These are phyloP conservation scores for Ophiostoma ulmi DNA, from an alignment of 2,329 filamentous ascomycete genomes.

Conservation along the genomic window DNA sequence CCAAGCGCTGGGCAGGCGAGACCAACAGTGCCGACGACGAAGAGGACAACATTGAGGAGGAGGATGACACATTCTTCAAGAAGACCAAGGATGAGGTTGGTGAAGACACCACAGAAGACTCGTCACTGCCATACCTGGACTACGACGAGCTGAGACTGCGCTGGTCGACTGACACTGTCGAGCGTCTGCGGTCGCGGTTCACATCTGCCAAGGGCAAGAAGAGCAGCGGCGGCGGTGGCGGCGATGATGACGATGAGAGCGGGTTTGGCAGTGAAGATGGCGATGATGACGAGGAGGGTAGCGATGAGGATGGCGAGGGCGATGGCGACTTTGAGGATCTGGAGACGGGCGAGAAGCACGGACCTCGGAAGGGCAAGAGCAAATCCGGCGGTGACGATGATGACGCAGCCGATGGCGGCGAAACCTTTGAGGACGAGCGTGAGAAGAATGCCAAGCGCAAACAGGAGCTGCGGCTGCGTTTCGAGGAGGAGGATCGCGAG, in stretches of 20 bases:
- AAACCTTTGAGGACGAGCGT: constrained; percentile 83
- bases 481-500: constrained; percentile 97
- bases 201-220: constrained; percentile 45
- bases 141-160: constrained; percentile 76
- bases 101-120: constrained; percentile 79
- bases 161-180: constrained; percentile 77
- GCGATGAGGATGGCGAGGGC: constrained; percentile 41
- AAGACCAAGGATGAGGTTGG: constrained; percentile 57
- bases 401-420: constrained; percentile 70
- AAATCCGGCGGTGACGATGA: constrained; percentile 35
- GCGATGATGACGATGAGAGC: constrained; percentile 47
- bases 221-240: constrained; percentile 44
- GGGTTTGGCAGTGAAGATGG: constrained; percentile 64
- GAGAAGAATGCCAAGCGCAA: constrained; percentile 87
- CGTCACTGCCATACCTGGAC: constrained; percentile 71
- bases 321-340: constrained; percentile 83
- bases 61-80: constrained; percentile 61
- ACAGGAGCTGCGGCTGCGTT: constrained; percentile 88
- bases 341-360: constrained; percentile 65
- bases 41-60: constrained; percentile 45
- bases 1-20: constrained; percentile 74
- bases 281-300: constrained; percentile 47
- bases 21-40: constrained; percentile 43
- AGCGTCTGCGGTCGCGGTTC: constrained; percentile 69
- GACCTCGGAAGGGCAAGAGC: constrained; percentile 34